Evolutionary conservation across 108 stramenopile genomes (phyloP).

Genomic region (Schizochytrium sp.): DNA sequence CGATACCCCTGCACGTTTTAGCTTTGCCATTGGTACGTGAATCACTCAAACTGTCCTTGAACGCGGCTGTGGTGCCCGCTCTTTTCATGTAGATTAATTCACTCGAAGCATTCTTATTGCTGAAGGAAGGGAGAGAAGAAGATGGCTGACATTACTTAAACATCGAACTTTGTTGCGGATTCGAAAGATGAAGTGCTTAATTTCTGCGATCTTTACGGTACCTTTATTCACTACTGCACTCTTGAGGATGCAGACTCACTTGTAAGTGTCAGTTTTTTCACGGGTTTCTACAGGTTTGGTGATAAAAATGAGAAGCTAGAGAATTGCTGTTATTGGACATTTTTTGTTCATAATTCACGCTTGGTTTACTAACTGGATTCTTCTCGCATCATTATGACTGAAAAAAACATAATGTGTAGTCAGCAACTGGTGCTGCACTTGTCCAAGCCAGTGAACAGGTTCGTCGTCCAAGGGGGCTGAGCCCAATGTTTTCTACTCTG

Average conservation of each 20-base stretch:
- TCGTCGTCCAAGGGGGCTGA: background rate
- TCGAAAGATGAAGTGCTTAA: background rate
- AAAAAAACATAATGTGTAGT: background rate
- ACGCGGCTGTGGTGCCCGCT: too few species aligned
- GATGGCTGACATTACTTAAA: background rate
- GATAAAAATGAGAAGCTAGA: too few species aligned
- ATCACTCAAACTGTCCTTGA: background rate
- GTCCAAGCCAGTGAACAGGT: background rate
- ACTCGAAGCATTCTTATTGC: background rate
- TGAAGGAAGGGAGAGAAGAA: background rate
- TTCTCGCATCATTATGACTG: background rate
- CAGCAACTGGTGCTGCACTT: background rate
- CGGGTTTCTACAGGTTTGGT: too few species aligned
- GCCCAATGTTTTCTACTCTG: background rate
- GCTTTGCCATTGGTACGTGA: conserved; percentile 46
- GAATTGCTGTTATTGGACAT: too few species aligned
- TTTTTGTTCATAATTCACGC: background rate
- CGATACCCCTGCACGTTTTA: conserved; percentile 10
- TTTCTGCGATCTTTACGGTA: conserved; percentile 31
- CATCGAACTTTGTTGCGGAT: background rate
- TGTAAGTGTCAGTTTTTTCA: background rate
- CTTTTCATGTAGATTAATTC: background rate
- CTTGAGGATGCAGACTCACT: background rate
- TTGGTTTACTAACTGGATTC: background rate
- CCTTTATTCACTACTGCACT: background rate